Conservation (phyloP, 2,329 filamentous ascomycete genomes). For the Aspergillus sp. region DNA sequence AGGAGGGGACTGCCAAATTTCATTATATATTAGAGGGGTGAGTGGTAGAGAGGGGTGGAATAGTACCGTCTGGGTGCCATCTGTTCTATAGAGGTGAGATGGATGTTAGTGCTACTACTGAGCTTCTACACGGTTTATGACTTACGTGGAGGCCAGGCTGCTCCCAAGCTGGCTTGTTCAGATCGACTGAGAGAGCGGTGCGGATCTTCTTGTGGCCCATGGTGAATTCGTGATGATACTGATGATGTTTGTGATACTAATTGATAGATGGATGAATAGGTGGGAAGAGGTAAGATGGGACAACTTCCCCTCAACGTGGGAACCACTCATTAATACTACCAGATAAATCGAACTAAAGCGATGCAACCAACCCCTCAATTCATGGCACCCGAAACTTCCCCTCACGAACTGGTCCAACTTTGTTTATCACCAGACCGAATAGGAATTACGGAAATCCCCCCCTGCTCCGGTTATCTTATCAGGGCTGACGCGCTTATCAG, state of each 20-base stretch:
- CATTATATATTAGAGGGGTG: background rate
- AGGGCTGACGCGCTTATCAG: slow-evolving; percentile 3
- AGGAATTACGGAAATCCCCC: background rate
- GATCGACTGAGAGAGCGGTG: slow-evolving; percentile 70
- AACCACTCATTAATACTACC: background rate
- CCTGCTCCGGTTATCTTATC: slow-evolving; percentile 1
- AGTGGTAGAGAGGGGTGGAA: no score
- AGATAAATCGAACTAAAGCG: background rate
- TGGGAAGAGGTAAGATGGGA: background rate
- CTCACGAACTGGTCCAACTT: background rate
- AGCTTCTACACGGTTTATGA: slow-evolving; percentile 14
- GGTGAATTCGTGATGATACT: background rate
- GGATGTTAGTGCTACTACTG: slow-evolving; percentile 10
- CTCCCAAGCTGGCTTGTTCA: slow-evolving; percentile 70
- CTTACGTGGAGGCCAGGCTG: slow-evolving; percentile 71
- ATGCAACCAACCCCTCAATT: background rate
- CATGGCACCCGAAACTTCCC: background rate
- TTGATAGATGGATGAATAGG: background rate
- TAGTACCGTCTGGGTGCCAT: slow-evolving; percentile 84
- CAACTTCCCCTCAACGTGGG: no score
- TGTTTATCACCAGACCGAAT: background rate
- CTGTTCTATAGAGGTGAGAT: slow-evolving; percentile 63
- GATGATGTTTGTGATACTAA: slow-evolving; percentile 2
- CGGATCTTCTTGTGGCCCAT: slow-evolving; percentile 57
- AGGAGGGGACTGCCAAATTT: slow-evolving; percentile 61